A percentile compares a stretch with the other conserved stretches of the same genome.
Evolutionary conservation across 257 asterid species (phyloP).

Genomic region (Leonotis leonurus): DNA sequence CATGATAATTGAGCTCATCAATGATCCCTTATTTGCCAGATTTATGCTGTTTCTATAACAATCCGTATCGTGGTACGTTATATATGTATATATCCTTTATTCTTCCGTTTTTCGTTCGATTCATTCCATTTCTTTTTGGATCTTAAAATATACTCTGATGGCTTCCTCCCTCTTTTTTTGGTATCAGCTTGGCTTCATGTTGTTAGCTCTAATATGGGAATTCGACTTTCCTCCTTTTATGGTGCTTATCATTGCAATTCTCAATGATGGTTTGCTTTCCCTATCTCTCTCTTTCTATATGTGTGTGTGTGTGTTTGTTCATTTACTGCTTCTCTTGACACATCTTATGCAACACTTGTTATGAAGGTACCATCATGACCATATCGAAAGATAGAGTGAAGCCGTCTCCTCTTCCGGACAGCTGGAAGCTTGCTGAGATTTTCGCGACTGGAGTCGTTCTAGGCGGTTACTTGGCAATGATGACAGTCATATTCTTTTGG

Average conservation of each 20-base stretch:
- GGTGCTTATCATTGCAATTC: conserved; percentile 98
- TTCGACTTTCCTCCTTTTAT: conserved; percentile 98
- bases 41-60: conserved; percentile 95
- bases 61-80: conserved; percentile 94
- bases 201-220: conserved; percentile 89
- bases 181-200: conserved; percentile 92
- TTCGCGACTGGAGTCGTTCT: conserved; percentile 86
- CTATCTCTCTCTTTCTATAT: conserved; percentile 7
- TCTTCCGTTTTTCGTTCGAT: not conserved
- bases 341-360: conserved; percentile 1
- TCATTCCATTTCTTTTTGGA: not conserved
- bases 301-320: not conserved
- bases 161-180: not conserved
- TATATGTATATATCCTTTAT: not conserved
- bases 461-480: conserved; percentile 90
- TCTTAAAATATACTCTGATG: conserved; percentile 8
- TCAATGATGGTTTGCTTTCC: conserved; percentile 67
- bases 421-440: conserved; percentile 95
- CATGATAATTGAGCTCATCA: not conserved
- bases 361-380: conserved; percentile 93
- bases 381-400: conserved; percentile 94
- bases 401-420: conserved; percentile 96
- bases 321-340: not conserved
- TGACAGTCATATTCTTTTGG: conserved; percentile 99
- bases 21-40: conserved; percentile 36